Base-by-base conservation (phyloP, 2,329 filamentous ascomycete genomes). In the Arthrinium phaeospermum region DNA sequence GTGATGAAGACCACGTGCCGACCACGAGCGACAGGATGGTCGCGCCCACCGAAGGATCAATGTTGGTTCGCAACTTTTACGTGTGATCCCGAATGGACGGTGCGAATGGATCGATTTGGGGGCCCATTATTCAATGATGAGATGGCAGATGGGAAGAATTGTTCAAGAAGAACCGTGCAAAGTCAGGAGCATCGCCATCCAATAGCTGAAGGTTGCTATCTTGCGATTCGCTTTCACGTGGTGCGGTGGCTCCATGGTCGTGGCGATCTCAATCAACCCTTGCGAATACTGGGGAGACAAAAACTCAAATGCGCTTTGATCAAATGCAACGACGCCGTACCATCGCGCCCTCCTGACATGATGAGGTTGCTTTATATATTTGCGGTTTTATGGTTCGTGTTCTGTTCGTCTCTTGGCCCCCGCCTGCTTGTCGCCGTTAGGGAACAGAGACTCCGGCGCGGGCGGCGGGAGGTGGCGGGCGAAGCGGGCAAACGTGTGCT, bases 231-330 rank as follows among this genome's bases (percentile, higher is more conserved):
- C 27, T 37, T 61, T 37, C 53, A 61, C 53, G 30, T 61, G 53
- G 22, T 10, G 27, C 30, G 7, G 34, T 37, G 30, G 27, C 16
- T 30, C 53, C 53, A 37, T 37, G 53, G 1, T 22, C 53, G 16
- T 61, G 53, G 53, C 53, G 53, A 61, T 61, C 53, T 37, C 53
- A 61, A 61, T 61, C 30, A 61, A 61, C 53, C 51, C 24, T 53
- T 12, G 24, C 24, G 51, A 30, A 27, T 53, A 53, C 24, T 53
- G 51, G 53, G 30, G 30, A 19, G 22, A 34, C 27, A 30, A 14
- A 37, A 37, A 22, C 19, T 61, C 30, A 27, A 34, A 22, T 61
- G 30, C 46, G 46, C 16, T 61, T 37, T 37, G 27, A 34, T 61
- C 53, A 12, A 61, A 61, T 37, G 53, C 30, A 37, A 61, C 53